Evolutionary conservation across 805 yeast genomes (phyloP).

Genomic region (Maudiozyma saulgeensis): DNA sequence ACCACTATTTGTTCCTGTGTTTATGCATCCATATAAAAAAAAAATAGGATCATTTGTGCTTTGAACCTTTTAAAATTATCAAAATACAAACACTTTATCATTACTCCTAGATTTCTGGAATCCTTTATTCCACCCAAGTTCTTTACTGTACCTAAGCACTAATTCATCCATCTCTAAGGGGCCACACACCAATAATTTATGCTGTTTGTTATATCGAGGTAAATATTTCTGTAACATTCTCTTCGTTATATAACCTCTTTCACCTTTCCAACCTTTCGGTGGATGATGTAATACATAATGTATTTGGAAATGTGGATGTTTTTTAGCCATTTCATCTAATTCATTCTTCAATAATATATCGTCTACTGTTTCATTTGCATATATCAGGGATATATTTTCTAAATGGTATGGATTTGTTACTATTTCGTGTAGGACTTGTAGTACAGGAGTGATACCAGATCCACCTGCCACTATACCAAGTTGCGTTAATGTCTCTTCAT

Average conservation of each 20-base stretch:
- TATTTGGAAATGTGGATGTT: conserved; percentile 53
- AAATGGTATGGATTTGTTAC: conserved; percentile 59
- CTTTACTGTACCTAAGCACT: conserved; percentile 41
- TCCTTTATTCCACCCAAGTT: conserved; percentile 48
- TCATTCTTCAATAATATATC: conserved; percentile 66
- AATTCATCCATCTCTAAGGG: conserved; percentile 57
- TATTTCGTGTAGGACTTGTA: conserved; percentile 64
- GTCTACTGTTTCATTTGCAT: conserved; percentile 65
- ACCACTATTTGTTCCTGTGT: too few relatives aligned
- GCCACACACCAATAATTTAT: conserved; percentile 62
- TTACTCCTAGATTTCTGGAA: conserved; percentile 12
- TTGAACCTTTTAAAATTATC: neutral
- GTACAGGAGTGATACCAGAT: conserved; percentile 82
- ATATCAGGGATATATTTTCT: conserved; percentile 52
- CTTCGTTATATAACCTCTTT: conserved; percentile 53
- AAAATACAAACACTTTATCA: conserved; percentile 5
- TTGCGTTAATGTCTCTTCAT: conserved; percentile 29
- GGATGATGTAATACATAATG: conserved; percentile 50
- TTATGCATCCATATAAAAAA: too few relatives aligned
- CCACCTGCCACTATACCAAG: conserved; percentile 76
- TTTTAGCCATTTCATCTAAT: conserved; percentile 54
- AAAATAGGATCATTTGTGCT: too few relatives aligned
- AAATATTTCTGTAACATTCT: conserved; percentile 45
- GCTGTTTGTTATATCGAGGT: conserved; percentile 39
- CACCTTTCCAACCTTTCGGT: conserved; percentile 44